These are phyloP conservation scores for Hygrophorus pudorinus DNA, from an alignment of 768 basidiomycete species.

Conservation along the genomic window DNA sequence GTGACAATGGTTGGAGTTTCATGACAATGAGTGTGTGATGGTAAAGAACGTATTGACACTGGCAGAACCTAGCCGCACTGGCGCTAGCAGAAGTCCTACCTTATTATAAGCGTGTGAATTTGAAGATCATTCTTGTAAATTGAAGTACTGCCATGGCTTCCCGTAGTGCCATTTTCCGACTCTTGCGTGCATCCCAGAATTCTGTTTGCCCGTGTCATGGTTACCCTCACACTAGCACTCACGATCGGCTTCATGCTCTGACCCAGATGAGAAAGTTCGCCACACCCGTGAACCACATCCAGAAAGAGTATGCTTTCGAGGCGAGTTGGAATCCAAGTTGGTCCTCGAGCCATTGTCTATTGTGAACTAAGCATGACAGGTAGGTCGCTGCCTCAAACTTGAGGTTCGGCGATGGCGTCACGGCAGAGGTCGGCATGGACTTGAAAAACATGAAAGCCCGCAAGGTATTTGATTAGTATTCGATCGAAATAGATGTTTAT, in stretches of 20 bases:
- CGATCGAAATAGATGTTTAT: constrained; percentile 4
- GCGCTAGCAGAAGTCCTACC: too few species aligned
- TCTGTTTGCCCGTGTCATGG: constrained; percentile 66
- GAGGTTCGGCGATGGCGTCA: constrained; percentile 85
- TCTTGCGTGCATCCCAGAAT: constrained; percentile 69
- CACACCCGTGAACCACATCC: constrained; percentile 57
- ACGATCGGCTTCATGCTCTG: constrained; percentile 35
- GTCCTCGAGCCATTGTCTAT: background rate
- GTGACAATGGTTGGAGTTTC: constrained; percentile 27
- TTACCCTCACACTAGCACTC: constrained; percentile 30
- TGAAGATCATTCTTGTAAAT: too few species aligned
- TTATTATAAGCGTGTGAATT: constrained; percentile 14
- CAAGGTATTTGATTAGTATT: constrained; percentile 41
- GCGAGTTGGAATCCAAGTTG: constrained; percentile 25
- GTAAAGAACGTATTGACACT: too few species aligned
- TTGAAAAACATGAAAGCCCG: constrained; percentile 87
- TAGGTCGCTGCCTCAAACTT: constrained; percentile 83
- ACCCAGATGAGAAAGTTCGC: constrained; percentile 66
- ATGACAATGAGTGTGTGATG: constrained; percentile 19
- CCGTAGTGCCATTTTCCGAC: constrained; percentile 55
- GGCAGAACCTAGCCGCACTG: too few species aligned
- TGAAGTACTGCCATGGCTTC: constrained; percentile 50
- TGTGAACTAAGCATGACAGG: background rate
- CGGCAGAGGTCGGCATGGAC: constrained; percentile 87
- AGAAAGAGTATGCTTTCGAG: constrained; percentile 93